Conservation (phyloP, 169 alveolate genomes). For the Fabrea salina region DNA sequence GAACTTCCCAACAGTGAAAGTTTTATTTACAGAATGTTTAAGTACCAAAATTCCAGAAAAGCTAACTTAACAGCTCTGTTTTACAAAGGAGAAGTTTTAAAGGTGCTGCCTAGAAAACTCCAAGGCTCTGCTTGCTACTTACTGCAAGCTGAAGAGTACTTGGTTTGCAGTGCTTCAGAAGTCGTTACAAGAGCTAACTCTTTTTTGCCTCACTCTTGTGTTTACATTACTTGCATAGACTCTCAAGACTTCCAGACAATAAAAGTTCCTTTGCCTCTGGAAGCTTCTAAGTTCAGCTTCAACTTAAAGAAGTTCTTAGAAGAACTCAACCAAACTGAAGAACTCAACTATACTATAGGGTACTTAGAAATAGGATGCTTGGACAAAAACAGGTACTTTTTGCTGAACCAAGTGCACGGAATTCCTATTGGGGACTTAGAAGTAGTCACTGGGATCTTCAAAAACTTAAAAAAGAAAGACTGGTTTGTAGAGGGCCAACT, state of each 20-base stretch:
- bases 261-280: neutral
- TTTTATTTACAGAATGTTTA: neutral
- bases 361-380: neutral
- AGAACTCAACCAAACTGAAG: neutral
- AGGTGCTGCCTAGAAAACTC: neutral
- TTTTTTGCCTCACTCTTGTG: neutral
- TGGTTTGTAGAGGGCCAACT: neutral
- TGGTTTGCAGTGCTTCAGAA: neutral
- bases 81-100: neutral
- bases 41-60: neutral
- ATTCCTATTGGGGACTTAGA: neutral
- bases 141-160: neutral
- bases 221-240: neutral
- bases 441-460: neutral
- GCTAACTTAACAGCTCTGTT: neutral
- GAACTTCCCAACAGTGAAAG: neutral
- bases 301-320: neutral
- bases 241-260: neutral
- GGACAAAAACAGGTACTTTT: neutral
- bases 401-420: neutral
- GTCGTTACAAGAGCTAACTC: neutral
- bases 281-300: neutral
- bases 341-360: neutral
- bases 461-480: neutral
- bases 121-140: neutral